Evolutionary conservation across 202 grass and related monocot genomes (phyloP), one percentile per base, ranked within the genome.

Genomic region (Elaeis oleifera): DNA sequence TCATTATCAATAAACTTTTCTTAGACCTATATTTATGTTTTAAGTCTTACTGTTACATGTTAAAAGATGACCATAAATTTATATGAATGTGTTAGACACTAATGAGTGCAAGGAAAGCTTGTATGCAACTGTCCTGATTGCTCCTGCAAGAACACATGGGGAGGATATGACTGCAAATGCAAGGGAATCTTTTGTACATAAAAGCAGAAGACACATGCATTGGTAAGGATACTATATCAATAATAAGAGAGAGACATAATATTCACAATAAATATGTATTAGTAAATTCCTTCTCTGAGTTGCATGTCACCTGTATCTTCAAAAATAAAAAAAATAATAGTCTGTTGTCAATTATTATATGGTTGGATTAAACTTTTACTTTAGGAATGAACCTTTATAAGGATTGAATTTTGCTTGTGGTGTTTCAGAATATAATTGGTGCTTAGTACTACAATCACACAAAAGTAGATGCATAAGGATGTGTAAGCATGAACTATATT

Each of bases 161-260:
- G 94, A 26, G 69, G 72, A 1, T 92, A 81, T 80, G 85, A 99
- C 63, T 99, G 94, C 88, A 76, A 77, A 22, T 99, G 94, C 82
- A 79, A 56, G 3, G 31, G 74, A 5, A 76, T 62, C 59, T 71
- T 13, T 49, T 99, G 55, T 99, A 99, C 59, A 80, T 99, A 51
- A 76, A 68, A 28, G 76, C 56, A 4, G 77, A 92, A 74, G 94
- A 99, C 71, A 71, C 88, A 18, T 99, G 88, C 75, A 91, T 87
- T 18, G 79, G 85, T 95, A 36, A 79, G 56, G 17, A 54, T 1
- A 20, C 28, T 53, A n/a, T 51, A 0, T 21, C 17, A 44, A 59
- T 3, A 17, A 58, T 9, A 50, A 7, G 3, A 44, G 6, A 14
- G 9, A 44, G 9, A 27, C 18, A 20, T 16, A 17, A 18, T 52